Percentiles rank a stretch among this genome's conserved stretches.
Evolutionary conservation across 1,139 yeast species (phyloP).

Genomic region (Yarrowia galli): DNA sequence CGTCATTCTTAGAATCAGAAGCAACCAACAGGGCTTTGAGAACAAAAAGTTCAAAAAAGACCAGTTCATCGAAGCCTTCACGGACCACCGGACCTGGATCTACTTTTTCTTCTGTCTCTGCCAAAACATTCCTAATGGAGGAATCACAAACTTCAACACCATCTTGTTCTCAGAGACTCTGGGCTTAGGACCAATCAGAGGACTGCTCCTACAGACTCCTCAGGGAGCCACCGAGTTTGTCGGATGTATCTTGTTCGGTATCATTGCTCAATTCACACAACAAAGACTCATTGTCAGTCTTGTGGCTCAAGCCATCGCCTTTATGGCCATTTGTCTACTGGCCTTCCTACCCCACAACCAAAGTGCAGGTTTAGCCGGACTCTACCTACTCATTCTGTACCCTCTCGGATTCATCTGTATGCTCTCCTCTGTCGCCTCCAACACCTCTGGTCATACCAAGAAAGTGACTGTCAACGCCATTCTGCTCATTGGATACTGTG

Average conservation of each 20-base stretch:
- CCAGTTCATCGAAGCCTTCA: slow-evolving; percentile 58
- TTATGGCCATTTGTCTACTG: slow-evolving; percentile 55
- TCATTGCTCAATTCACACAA: slow-evolving; percentile 44
- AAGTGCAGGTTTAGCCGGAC: slow-evolving; percentile 53
- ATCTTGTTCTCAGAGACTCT: slow-evolving; percentile 53
- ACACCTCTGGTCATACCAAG: slow-evolving; percentile 68
- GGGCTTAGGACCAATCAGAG: slow-evolving; percentile 53
- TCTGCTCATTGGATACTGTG: slow-evolving; percentile 63
- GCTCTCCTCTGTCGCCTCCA: slow-evolving; percentile 59
- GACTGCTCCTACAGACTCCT: slow-evolving; percentile 55
- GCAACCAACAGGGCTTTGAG: slow-evolving; percentile 61
- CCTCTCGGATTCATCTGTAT: slow-evolving; percentile 58
- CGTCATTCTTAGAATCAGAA: slow-evolving; percentile 60
- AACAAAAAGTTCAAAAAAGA: slow-evolving; percentile 58
- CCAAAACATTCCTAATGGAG: slow-evolving; percentile 62
- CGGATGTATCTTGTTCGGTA: slow-evolving; percentile 46
- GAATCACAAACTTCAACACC: slow-evolving; percentile 57
- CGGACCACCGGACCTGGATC: slow-evolving; percentile 59
- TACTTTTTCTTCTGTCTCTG: slow-evolving; percentile 55
- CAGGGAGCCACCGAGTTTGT: slow-evolving; percentile 50
- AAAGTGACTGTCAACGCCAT: slow-evolving; percentile 56
- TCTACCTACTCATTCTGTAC: slow-evolving; percentile 52
- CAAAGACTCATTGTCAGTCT: slow-evolving; percentile 54
- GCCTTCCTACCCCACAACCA: slow-evolving; percentile 54
- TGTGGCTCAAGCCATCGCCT: slow-evolving; percentile 50